phyloP scores from a whole-genome alignment of 73 alveolate species.

The Symbiodinium pilosum region DNA sequence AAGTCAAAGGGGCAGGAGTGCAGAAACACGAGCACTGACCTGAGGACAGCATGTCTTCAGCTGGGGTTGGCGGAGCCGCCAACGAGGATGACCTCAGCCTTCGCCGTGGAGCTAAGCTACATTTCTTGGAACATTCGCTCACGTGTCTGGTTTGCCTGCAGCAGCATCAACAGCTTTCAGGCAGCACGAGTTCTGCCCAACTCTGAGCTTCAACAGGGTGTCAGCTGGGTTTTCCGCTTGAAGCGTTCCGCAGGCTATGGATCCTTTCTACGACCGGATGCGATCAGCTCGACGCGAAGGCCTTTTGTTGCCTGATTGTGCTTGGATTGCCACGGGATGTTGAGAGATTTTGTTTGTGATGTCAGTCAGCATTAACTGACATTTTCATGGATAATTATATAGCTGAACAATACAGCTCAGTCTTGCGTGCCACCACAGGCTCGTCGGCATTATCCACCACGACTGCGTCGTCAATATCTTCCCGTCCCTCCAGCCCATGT shows the following conservation, averaged over 20 bases:
- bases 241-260: background rate
- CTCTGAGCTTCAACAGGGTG: too few species aligned
- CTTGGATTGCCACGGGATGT: too few species aligned
- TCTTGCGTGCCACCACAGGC: background rate
- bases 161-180: too few species aligned
- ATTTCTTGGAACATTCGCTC: too few species aligned
- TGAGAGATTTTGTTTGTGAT: too few species aligned
- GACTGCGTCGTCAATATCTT: background rate
- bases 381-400: background rate
- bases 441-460: background rate
- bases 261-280: background rate
- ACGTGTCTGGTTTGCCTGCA: too few species aligned
- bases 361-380: background rate
- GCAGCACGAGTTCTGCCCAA: too few species aligned
- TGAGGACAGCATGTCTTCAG: slow-evolving; percentile 75
- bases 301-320: too few species aligned
- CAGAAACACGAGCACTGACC: background rate
- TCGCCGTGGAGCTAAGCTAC: background rate
- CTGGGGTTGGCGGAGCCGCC: background rate
- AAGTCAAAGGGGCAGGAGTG: too few species aligned
- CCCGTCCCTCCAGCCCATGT: slow-evolving; percentile 2
- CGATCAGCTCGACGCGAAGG: background rate
- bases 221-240: too few species aligned
- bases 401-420: background rate
- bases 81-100: background rate